A percentile compares a stretch with the other conserved stretches of the same genome.
phyloP scores from a whole-genome alignment of 305 asterid species.

The Petunia hybrid region DNA sequence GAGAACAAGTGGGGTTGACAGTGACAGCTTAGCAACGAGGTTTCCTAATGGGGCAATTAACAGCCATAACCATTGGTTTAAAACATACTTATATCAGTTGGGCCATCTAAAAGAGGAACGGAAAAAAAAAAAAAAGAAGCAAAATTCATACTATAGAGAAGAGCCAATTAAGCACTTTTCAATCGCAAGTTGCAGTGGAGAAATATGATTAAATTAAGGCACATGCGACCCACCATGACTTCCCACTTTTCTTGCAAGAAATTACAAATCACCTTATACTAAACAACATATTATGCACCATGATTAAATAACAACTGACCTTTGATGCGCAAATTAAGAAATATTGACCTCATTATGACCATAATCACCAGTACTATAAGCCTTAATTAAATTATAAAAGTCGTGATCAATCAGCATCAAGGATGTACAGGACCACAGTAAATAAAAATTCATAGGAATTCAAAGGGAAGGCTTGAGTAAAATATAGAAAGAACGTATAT shows the following conservation, averaged over 20 bases:
- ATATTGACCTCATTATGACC: not conserved
- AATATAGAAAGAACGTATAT: not conserved
- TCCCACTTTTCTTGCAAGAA: slow-evolving; percentile 33
- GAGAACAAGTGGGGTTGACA: slow-evolving; percentile 35
- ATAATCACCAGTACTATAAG: not conserved
- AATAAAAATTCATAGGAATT: not conserved
- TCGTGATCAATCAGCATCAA: not conserved
- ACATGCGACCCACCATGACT: slow-evolving; percentile 7
- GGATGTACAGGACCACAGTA: not conserved
- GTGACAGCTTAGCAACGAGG: slow-evolving; percentile 26
- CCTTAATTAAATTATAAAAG: not conserved
- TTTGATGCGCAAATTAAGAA: not conserved
- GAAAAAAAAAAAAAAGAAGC: not conserved
- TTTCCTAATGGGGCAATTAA: slow-evolving; percentile 47
- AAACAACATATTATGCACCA: not conserved
- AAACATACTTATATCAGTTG: slow-evolving; percentile 20
- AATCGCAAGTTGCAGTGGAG: not conserved
- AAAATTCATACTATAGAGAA: slow-evolving; percentile 11
- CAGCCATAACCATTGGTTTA: slow-evolving; percentile 34
- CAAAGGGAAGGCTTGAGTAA: not conserved
- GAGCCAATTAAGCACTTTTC: slow-evolving; percentile 38
- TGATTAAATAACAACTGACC: not conserved
- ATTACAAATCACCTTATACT: not conserved
- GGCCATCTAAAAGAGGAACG: slow-evolving; percentile 24
- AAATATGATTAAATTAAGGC: not conserved